These are phyloP conservation scores for Begonia peltatifolia DNA, from an alignment of 306 rosid species.

Conservation along the genomic window DNA sequence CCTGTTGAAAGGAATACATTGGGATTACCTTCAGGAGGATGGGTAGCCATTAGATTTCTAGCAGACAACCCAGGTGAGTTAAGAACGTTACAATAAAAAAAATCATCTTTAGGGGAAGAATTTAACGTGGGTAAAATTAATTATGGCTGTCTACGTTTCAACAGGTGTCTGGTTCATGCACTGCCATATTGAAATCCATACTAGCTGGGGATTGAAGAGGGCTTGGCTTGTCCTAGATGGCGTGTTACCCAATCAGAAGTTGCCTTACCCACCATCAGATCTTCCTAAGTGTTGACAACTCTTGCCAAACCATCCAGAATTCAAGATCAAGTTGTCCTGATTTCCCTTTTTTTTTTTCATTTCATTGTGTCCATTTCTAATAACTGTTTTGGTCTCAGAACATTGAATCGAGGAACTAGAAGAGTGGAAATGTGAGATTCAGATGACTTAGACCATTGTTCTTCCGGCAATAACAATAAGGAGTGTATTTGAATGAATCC, in stretches of 20 bases:
- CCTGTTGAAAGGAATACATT: constrained; percentile 46
- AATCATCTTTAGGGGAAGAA: not conserved
- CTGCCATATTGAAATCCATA: constrained; percentile 52
- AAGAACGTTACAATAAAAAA: not conserved
- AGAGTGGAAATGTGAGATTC: not conserved
- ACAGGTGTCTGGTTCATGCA: constrained; percentile 74
- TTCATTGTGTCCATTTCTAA: not conserved
- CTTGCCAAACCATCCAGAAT: not conserved
- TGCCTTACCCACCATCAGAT: constrained; percentile 53
- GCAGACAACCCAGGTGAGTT: constrained; percentile 58
- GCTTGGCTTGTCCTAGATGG: constrained; percentile 60
- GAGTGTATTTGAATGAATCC: too few species aligned
- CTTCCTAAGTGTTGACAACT: constrained; percentile 37
- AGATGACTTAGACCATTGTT: too few species aligned
- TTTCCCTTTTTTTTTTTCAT: not conserved
- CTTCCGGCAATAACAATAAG: too few species aligned
- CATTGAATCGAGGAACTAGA: not conserved
- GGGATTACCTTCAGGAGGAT: constrained; percentile 54
- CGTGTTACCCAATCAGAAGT: constrained; percentile 39
- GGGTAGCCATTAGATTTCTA: constrained; percentile 46
- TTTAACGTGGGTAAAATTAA: not conserved
- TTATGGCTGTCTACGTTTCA: not conserved
- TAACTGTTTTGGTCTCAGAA: not conserved
- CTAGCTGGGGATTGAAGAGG: constrained; percentile 67
- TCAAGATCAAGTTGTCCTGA: not conserved